Evolutionary conservation across 192 early-diverging fungal genomes (phyloP), one percentile per base, ranked within the genome.

Genomic region (Jimgerdemannia lactiflua): DNA sequence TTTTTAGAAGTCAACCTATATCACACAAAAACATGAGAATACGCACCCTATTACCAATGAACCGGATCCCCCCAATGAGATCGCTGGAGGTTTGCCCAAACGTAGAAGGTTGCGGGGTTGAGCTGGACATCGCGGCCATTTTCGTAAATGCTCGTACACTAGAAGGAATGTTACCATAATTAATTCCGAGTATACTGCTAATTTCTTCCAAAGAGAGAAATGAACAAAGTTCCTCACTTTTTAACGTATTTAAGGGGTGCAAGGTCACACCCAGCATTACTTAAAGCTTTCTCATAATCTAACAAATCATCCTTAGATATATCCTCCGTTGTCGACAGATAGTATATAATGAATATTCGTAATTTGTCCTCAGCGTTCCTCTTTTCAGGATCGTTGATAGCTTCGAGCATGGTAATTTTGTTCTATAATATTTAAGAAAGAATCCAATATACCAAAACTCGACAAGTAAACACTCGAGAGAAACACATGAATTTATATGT

Each of bases 301-400:
- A 87, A 87, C 82, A 96, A 88, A 77, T 97, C 96, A 8, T 95
- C 92, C 72, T 92, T 92, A 41, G 94, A 79, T 39, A 96, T 80
- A 66, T 90, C 89, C 44, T 88, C 89, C 6, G 83, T 84, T 65
- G 87, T 87, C 2, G 94, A 89, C 3, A 99, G 86, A 74, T 95
- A 93, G 71, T 91, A 98, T 49, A 98, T 91, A 19, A 96, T 82
- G 75, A 97, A 95, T 29, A 98, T 82, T 4, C 98, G 89, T 77
- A 98, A 79, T 82, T 98, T 98, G 83, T 99, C 98, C 19, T 92
- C 88, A 39, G 93, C 80, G 10, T 86, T 79, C 70, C 92, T 94
- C 85, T 95, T 95, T 74, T 92, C 91, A 0, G 89, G 83, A 78
- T 98, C 95, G 69, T 85, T 88, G 42, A 99, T 86, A 0, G 90